Conservation (phyloP, 495 filamentous ascomycete species). For the Annulohypoxylon moriforme region DNA sequence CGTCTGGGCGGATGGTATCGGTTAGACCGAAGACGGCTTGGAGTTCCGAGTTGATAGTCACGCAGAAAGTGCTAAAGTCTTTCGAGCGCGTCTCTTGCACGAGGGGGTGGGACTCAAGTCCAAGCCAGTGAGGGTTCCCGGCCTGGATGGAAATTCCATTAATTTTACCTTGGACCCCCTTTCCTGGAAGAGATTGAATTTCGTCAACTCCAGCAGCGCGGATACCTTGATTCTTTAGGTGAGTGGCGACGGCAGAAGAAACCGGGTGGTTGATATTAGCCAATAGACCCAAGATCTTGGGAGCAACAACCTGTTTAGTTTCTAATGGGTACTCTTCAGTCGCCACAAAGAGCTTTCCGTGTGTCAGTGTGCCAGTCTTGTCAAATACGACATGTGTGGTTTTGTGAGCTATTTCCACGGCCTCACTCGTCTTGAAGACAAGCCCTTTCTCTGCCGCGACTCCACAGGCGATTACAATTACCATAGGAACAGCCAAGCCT, state of each 20-base stretch:
- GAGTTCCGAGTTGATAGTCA: slow-evolving; percentile 64
- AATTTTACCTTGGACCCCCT: slow-evolving; percentile 54
- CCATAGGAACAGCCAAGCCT: slow-evolving; percentile 84
- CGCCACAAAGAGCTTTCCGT: slow-evolving; percentile 66
- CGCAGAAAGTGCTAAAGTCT: slow-evolving; percentile 71
- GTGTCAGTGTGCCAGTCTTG: slow-evolving; percentile 83
- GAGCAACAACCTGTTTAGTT: slow-evolving; percentile 24
- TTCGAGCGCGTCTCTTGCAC: slow-evolving; percentile 59
- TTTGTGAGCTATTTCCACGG: slow-evolving; percentile 72
- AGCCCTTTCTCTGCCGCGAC: slow-evolving; percentile 75
- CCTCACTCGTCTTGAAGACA: slow-evolving; percentile 73
- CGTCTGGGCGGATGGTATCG: slow-evolving; percentile 69
- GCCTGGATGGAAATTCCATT: slow-evolving; percentile 59
- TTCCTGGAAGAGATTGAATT: slow-evolving; percentile 61
- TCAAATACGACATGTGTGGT: slow-evolving; percentile 80
- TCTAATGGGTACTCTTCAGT: slow-evolving; percentile 50
- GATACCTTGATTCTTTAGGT: slow-evolving; percentile 56
- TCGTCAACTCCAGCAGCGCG: slow-evolving; percentile 50
- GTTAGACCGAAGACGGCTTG: slow-evolving; percentile 69
- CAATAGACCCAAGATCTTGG: slow-evolving; percentile 58
- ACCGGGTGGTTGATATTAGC: slow-evolving; percentile 73
- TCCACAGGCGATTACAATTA: slow-evolving; percentile 76
- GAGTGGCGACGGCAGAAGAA: slow-evolving; percentile 66
- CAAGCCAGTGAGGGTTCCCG: slow-evolving; percentile 75
- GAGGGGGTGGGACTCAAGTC: slow-evolving; percentile 47